phyloP scores from a whole-genome alignment of 164 flowering plant species.

The Aristolochia contorta region DNA sequence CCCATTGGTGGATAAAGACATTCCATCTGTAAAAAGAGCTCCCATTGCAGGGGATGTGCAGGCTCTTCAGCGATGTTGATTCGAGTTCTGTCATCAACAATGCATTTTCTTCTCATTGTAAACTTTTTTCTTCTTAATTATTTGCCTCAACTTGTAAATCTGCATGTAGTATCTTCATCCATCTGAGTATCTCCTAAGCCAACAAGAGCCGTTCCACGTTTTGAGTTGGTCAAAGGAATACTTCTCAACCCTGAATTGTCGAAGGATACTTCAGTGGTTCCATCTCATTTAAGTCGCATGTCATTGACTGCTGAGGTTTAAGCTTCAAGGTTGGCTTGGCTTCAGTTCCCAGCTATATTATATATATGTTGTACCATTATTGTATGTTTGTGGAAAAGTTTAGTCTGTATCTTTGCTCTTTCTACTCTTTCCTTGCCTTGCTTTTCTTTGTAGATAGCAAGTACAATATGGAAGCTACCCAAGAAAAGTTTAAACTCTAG shows the following conservation, averaged over 20 bases:
- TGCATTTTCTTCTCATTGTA: slow-evolving; percentile 28
- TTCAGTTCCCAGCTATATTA: too few species aligned
- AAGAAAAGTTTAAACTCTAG: slow-evolving; percentile 2
- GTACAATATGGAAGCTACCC: not conserved
- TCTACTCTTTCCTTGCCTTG: slow-evolving; percentile 1
- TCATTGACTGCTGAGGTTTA: too few species aligned
- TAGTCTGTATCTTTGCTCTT: not conserved
- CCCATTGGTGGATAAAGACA: slow-evolving; percentile 20
- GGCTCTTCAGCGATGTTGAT: slow-evolving; percentile 23
- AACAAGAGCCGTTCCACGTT: slow-evolving; percentile 3
- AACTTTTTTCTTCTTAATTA: slow-evolving; percentile 29
- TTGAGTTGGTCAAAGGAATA: slow-evolving; percentile 1
- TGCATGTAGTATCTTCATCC: slow-evolving; percentile 34
- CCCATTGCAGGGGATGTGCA: slow-evolving; percentile 60
- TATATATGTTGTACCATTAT: too few species aligned
- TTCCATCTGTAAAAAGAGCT: slow-evolving; percentile 50
- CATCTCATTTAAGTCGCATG: not conserved
- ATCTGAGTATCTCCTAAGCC: slow-evolving; percentile 20
- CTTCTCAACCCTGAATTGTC: not conserved
- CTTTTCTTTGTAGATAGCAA: slow-evolving; percentile 9
- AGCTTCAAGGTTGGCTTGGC: too few species aligned
- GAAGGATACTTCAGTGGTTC: not conserved
- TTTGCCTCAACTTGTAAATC: slow-evolving; percentile 40
- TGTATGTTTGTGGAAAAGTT: not conserved
- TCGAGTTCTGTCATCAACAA: slow-evolving; percentile 33